Evolutionary conservation across 2,329 filamentous ascomycete species (phyloP).

Genomic region (Penicillium glabrum): DNA sequence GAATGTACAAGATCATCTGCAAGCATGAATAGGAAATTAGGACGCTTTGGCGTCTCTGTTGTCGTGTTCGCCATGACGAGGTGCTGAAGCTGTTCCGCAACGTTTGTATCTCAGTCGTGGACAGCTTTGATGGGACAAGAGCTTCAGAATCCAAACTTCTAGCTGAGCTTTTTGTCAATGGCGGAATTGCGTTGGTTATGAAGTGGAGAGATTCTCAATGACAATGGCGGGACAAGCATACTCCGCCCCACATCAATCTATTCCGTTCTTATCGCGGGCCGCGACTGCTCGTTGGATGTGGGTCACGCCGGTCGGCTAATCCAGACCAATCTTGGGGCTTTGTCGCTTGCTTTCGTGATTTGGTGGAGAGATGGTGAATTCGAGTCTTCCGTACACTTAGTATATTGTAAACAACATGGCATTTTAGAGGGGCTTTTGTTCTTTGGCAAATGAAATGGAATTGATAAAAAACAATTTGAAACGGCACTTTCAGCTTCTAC

Average conservation of each 20-base stretch:
- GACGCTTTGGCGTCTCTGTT: conserved; percentile 11
- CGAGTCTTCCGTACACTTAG: neutral
- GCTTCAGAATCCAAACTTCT: neutral
- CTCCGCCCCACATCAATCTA: conserved; percentile 1
- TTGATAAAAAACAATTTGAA: neutral
- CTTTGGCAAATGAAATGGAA: neutral
- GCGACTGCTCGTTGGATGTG: neutral
- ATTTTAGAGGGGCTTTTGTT: neutral
- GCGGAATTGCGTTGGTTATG: neutral
- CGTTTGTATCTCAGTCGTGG: neutral
- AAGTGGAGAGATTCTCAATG: neutral
- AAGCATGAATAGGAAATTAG: conserved; percentile 30
- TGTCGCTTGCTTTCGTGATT: neutral
- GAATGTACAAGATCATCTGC: conserved; percentile 40
- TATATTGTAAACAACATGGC: neutral
- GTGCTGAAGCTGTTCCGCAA: neutral
- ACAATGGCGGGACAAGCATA: neutral
- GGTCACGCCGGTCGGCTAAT: neutral
- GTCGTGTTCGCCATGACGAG: neutral
- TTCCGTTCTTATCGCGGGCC: neutral
- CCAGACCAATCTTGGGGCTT: neutral
- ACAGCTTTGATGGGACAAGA: no score
- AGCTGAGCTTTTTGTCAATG: neutral
- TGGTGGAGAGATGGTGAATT: conserved; percentile 1
- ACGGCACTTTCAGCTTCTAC: no score